Conservation (phyloP, 2,329 filamentous ascomycete genomes). For the Epichloe hybrida region DNA sequence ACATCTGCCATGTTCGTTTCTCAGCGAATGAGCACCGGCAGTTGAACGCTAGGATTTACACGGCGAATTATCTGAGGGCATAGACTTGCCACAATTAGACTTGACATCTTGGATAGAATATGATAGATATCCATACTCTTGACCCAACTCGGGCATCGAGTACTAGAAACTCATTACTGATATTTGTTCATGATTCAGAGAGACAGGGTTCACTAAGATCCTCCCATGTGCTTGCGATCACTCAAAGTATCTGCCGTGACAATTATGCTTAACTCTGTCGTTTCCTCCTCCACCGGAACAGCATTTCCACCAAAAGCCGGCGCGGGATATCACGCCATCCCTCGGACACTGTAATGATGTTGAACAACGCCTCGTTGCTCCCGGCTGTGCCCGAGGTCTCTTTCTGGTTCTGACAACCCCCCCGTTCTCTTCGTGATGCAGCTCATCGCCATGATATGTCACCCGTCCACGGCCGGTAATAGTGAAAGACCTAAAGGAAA, state of each 20-base stretch:
- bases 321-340: conserved; percentile 31
- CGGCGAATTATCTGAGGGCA: background rate
- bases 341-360: too few relatives aligned
- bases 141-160: background rate
- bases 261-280: conserved; percentile 31
- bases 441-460: too few relatives aligned
- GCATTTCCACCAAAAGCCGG: conserved; percentile 11
- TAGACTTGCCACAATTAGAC: background rate
- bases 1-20: background rate
- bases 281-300: conserved; percentile 44
- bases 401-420: too few relatives aligned
- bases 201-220: too few relatives aligned
- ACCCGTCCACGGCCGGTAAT: too few relatives aligned
- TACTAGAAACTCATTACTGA: background rate
- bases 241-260: too few relatives aligned
- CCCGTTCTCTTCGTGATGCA: too few relatives aligned
- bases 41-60: background rate
- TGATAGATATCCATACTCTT: conserved; percentile 1
- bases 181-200: too few relatives aligned
- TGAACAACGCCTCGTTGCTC: too few relatives aligned
- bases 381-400: too few relatives aligned
- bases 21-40: background rate
- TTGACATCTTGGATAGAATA: conserved; percentile 1
- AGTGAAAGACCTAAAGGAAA: too few relatives aligned
- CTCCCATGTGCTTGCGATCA: too few relatives aligned